These are phyloP conservation scores for Polygonum maritimum DNA, from an alignment of 148 eudicot genomes.

Conservation along the genomic window DNA sequence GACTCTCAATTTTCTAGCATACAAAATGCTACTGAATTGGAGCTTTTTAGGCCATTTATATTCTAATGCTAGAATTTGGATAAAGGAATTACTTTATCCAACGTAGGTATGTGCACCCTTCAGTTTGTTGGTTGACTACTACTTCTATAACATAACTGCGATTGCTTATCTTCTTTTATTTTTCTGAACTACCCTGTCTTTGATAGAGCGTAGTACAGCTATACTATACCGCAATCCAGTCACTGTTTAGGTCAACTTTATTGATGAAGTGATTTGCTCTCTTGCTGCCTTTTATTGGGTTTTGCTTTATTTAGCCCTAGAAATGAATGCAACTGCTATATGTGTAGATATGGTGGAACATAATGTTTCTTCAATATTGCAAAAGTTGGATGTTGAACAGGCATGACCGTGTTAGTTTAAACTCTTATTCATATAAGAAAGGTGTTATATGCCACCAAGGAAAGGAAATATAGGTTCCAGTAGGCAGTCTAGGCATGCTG, in stretches of 20 bases:
- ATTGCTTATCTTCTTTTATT: not conserved
- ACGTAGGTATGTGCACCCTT: not conserved
- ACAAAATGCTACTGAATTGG: not conserved
- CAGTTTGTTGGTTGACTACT: not conserved
- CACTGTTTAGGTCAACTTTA: not conserved
- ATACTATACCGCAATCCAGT: not conserved
- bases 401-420: not conserved
- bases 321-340: not conserved
- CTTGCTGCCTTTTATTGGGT: not conserved
- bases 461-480: not conserved
- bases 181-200: not conserved
- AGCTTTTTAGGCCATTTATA: not conserved
- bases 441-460: not conserved
- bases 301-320: not conserved
- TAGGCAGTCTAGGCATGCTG: too few species aligned
- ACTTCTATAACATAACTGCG: not conserved
- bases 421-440: not conserved
- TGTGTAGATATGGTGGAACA: not conserved
- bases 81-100: not conserved
- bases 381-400: not conserved
- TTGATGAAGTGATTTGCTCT: not conserved
- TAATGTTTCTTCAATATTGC: not conserved
- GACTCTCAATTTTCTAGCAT: not conserved
- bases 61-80: not conserved
- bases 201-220: not conserved